These are phyloP conservation scores for Cladosporium phlei DNA, from an alignment of 2,329 filamentous ascomycete species.

Conservation along the genomic window DNA sequence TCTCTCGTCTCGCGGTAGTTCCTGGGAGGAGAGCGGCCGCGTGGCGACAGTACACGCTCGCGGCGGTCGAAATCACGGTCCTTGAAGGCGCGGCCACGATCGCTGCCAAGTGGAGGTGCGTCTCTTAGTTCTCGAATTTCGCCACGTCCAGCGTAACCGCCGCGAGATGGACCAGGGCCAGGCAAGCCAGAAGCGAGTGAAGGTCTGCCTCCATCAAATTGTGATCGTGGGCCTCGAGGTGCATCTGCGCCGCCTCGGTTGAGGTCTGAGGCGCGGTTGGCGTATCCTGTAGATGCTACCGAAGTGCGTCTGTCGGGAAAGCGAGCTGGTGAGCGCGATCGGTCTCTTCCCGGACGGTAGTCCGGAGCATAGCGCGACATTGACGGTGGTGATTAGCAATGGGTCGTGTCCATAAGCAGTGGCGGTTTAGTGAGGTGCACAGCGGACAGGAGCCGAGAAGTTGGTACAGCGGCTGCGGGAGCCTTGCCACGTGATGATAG, in stretches of 20 bases:
- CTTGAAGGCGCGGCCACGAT: conserved; percentile 55
- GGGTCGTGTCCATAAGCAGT: conserved; percentile 7
- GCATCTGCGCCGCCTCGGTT: conserved; percentile 50
- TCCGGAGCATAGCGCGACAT: conserved; percentile 36
- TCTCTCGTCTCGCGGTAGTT: conserved; percentile 59
- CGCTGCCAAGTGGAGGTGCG: conserved; percentile 56
- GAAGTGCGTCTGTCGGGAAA: conserved; percentile 66
- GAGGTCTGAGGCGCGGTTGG: conserved; percentile 24
- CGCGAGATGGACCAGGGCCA: conserved; percentile 52
- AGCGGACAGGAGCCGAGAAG: conserved; percentile 11
- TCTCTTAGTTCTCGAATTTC: conserved; percentile 41
- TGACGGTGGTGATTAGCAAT: conserved; percentile 11
- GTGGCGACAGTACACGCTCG: conserved; percentile 57
- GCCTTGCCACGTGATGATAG: too few species aligned
- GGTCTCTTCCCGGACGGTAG: conserved; percentile 51
- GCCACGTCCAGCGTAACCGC: conserved; percentile 9
- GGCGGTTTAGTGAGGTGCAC: conserved; percentile 11
- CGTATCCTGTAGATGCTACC: conserved; percentile 32
- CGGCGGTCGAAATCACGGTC: conserved; percentile 51
- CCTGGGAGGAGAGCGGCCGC: conserved; percentile 60
- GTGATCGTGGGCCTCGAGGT: conserved; percentile 74
- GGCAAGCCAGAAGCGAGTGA: conserved; percentile 36
- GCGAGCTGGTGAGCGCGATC: conserved; percentile 67
- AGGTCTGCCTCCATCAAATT: conserved; percentile 58
- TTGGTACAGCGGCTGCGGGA: conserved; percentile 7